These are phyloP conservation scores for Anisodus acutangulus DNA, from an alignment of 257 asterid species.

Conservation along the genomic window DNA sequence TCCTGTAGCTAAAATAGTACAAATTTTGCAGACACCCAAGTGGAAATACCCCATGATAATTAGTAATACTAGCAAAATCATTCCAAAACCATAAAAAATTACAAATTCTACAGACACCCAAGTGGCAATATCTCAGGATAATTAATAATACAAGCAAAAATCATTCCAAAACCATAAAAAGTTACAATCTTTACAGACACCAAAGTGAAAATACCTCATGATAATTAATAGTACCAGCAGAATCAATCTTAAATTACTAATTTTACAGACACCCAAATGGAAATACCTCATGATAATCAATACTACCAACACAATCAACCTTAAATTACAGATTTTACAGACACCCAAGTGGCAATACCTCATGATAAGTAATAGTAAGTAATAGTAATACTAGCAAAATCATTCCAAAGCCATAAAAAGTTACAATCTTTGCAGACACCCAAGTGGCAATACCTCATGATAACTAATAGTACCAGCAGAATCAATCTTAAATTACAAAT, in stretches of 20 bases:
- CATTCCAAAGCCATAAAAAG: no score
- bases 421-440: no score
- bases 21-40: background rate
- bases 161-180: background rate
- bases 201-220: slow-evolving; percentile 60
- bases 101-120: background rate
- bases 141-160: background rate
- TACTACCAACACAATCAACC: no score
- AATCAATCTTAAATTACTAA: slow-evolving; percentile 52
- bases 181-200: background rate
- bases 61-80: background rate
- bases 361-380: no score
- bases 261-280: no score
- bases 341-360: no score
- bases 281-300: no score
- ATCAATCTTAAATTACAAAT: no score
- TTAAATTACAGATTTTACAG: no score
- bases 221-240: slow-evolving; percentile 91
- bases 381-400: no score
- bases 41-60: background rate
- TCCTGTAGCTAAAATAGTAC: background rate
- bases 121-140: background rate
- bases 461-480: no score
- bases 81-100: background rate
- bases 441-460: no score